Evolutionary conservation across 371 early-diverging fungal species (phyloP), one percentile per base, ranked within the genome.

Genomic region (Zopfochytrium polystomum): DNA sequence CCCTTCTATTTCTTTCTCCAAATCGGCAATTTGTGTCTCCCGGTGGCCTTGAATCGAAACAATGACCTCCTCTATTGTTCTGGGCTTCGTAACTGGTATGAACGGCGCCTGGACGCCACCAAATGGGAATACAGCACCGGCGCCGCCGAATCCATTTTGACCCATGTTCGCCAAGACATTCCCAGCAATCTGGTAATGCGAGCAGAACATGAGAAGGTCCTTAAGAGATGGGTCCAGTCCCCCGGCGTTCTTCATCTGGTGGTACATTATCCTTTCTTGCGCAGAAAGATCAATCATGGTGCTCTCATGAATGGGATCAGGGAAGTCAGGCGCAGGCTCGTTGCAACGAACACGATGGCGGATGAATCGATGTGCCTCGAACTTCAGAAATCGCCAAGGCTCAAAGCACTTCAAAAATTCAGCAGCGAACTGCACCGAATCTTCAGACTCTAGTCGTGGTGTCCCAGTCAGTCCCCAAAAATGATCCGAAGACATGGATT

Each of bases 401-500:
- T 15, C 32, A n/a, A 52, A 42, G 25, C 50, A 27, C 6, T 60
- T 60, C 29, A 60, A 31, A 43, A 26, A 60, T 13, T 31, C 27
- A 13, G 60, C 60, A 29, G 52, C 50, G 20, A 13, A 6, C 9
- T 15, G 9, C 9, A 60, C 30, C 1, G 44, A 30, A 18, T 18
- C 9, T 7, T 9, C 5, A 3, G 9, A 18, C 18, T 52, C 60
- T 6, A 60, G 18, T 22, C 32, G 20, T 6, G 60, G 60, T 18
- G 60, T 60, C 2, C 60, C 60, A n/a, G 60, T 60, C 11, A 60
- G 60, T 23, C 60, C 60, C 60, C 60, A 60, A 38, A 60, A 43
- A 7, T 25, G n/a, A 30, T 50, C 38, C 3, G 35, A 51, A 9
- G 4, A 15, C 52, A 60, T 50, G 11, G 32, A 9, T 4, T 20